phyloP scores from a whole-genome alignment of 495 filamentous ascomycete species.

The Tuber calosporum region DNA sequence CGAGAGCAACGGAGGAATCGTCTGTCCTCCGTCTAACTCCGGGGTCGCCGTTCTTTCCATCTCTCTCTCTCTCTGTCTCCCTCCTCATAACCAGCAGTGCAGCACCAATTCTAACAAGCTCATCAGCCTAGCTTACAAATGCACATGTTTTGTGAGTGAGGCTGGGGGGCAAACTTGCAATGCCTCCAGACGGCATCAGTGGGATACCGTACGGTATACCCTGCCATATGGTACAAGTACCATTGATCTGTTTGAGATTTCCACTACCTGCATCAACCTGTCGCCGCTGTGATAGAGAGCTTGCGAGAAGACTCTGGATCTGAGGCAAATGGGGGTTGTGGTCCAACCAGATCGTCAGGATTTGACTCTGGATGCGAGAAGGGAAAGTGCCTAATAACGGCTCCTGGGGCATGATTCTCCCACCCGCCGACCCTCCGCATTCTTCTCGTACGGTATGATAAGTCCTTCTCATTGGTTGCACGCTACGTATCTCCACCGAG shows the following conservation, averaged over 20 bases:
- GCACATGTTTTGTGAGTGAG: neutral
- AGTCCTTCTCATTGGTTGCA: neutral
- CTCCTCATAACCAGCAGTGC: too few species aligned
- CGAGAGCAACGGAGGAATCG: neutral
- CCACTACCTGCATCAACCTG: neutral
- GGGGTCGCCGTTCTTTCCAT: conserved; percentile 12
- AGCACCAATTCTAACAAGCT: neutral
- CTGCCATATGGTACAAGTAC: neutral
- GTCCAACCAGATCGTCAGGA: too few species aligned
- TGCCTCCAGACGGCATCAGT: neutral
- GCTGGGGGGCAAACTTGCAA: neutral
- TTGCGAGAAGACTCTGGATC: too few species aligned
- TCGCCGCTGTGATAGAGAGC: too few species aligned
- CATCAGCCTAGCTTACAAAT: conserved; percentile 30
- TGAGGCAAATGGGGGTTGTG: too few species aligned
- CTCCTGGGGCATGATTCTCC: neutral
- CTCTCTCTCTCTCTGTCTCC: conserved; percentile 21
- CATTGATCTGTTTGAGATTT: neutral
- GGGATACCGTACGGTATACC: neutral
- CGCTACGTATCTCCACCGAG: neutral
- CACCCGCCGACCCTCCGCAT: neutral
- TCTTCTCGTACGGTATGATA: neutral
- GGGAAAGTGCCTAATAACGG: too few species aligned
- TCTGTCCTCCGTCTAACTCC: neutral
- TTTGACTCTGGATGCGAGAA: too few species aligned